Evolutionary conservation across 148 eudicot species (phyloP), one percentile per base, ranked within the genome.

Genomic region (Suaeda aralocaspica): DNA sequence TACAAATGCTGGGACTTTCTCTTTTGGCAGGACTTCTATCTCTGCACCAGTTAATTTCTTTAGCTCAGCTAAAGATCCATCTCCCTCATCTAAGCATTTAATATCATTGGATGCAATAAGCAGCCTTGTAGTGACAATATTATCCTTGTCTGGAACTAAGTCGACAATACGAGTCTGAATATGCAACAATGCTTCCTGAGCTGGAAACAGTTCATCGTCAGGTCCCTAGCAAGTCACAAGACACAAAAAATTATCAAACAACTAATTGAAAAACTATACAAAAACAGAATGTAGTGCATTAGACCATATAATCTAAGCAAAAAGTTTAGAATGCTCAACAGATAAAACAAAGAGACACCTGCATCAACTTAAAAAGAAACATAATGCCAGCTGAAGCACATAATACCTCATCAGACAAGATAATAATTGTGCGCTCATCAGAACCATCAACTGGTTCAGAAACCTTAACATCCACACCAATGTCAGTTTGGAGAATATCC

Each of bases 151-250:
- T 26, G 90, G 96, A 71, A 80, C 71, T 62, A 94, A 79, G 86
- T 94, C 99, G 28, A 88, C 85, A 58, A 91, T 94, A 55, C 89
- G 89, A 59, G 93, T 91, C 77, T 94, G 99, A 69, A 94, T 91
- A 80, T 94, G 99, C 72, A 94, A 79, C 80, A 94, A 80, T 19
- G 98, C 97, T 86, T 94, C 98, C 83, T 94, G 98, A 73, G 98
- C 98, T 44, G 98, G 98, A 85, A 92, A 92, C 65, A 92, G 83
- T 75, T 92, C 98, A 73, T 92, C 96, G 55, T 92, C 96, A 51
- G 96, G 98, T 44, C 96, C 98, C 98, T 92, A 69, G 34, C 70
- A 67, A 74, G 62, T 28, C 53, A 42, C 59, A 63, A 39, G 41
- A 69, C 63, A 49, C 71, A 64, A 22, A 64, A 64, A 34, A 48